phyloP scores from a whole-genome alignment of 768 basidiomycete species.

The Lentinula guzmanii region DNA sequence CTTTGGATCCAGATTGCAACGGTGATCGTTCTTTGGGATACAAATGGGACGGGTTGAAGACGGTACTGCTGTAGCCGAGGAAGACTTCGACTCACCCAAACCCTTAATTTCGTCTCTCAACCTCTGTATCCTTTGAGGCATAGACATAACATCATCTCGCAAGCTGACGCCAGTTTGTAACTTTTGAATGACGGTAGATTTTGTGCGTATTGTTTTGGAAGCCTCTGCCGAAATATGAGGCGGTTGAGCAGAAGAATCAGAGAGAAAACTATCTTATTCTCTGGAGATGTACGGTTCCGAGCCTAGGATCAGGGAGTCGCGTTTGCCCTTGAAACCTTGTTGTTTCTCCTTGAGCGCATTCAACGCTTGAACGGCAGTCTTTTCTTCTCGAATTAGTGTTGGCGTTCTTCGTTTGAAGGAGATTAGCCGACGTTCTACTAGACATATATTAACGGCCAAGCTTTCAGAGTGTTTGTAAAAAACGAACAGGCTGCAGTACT shows the following conservation, averaged over 20 bases:
- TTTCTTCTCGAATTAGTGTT: too few species aligned
- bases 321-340: too few species aligned
- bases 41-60: background rate
- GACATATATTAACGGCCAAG: too few species aligned
- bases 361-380: too few species aligned
- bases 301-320: background rate
- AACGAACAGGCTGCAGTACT: too few species aligned
- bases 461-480: too few species aligned
- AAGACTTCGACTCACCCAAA: background rate
- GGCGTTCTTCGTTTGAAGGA: too few species aligned
- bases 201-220: background rate
- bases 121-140: conserved; percentile 9
- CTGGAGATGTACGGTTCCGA: conserved; percentile 10
- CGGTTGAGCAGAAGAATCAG: background rate
- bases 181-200: background rate
- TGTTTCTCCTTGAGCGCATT: too few species aligned
- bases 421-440: too few species aligned
- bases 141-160: background rate
- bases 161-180: background rate
- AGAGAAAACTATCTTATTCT: background rate
- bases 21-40: too few species aligned
- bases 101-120: conserved; percentile 10
- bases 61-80: background rate
- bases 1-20: too few species aligned
- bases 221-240: background rate